Percentiles rank a stretch among this genome's conserved stretches.
Evolutionary conservation across 2,329 filamentous ascomycete genomes (phyloP).

Genomic region (Penicillium decumbens): DNA sequence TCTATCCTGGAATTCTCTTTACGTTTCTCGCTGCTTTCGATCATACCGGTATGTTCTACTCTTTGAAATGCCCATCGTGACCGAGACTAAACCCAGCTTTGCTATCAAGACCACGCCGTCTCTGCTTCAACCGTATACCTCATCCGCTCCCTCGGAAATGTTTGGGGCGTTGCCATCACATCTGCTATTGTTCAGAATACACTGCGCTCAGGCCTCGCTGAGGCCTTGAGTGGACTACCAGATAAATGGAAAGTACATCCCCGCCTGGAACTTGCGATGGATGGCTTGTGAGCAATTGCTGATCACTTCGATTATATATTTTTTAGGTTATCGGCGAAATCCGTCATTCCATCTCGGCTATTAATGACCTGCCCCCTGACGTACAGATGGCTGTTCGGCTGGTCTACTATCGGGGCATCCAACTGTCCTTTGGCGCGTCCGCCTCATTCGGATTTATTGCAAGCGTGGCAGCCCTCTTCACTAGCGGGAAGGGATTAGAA

Average conservation of each 20-base stretch:
- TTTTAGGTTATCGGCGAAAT: constrained; percentile 57
- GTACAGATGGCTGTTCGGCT: constrained; percentile 53
- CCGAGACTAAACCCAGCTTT: not conserved
- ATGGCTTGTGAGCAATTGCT: constrained; percentile 18
- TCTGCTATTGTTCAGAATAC: constrained; percentile 61
- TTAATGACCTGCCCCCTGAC: constrained; percentile 53
- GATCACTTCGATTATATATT: constrained; percentile 17
- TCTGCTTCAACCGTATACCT: constrained; percentile 61
- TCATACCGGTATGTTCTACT: constrained; percentile 49
- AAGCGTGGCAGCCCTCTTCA: constrained; percentile 47
- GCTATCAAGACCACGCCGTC: constrained; percentile 55
- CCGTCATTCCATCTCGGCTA: constrained; percentile 56
- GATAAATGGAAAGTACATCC: constrained; percentile 55
- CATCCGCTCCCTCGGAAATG: constrained; percentile 58
- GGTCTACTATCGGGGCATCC: constrained; percentile 58
- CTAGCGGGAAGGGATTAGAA: constrained; percentile 36
- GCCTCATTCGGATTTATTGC: constrained; percentile 51
- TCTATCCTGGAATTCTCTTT: constrained; percentile 52
- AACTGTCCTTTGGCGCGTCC: constrained; percentile 54
- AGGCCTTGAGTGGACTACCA: constrained; percentile 52
- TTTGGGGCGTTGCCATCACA: constrained; percentile 61
- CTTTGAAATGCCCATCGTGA: not conserved
- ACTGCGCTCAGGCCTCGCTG: constrained; percentile 52
- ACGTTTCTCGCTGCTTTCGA: constrained; percentile 60
- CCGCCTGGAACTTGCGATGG: constrained; percentile 11